phyloP scores from a whole-genome alignment of 2,329 filamentous ascomycete genomes.

The Fusarium mexicanum region DNA sequence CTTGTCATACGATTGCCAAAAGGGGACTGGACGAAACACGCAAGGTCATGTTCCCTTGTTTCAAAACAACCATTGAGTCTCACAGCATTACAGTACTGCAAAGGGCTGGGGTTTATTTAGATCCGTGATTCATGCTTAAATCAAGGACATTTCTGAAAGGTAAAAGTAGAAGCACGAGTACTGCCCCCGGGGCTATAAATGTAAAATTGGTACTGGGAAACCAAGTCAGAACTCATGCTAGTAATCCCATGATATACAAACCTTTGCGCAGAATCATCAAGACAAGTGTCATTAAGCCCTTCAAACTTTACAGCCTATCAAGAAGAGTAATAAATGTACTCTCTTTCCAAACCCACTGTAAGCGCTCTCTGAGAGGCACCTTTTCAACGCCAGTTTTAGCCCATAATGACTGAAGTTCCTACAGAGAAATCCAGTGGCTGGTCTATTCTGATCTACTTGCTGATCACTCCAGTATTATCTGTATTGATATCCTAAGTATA shows the following conservation, averaged over 20 bases:
- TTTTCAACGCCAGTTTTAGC: not conserved
- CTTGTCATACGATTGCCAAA: not conserved
- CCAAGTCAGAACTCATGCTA: no score
- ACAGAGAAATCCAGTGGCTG: no score
- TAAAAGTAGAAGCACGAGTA: no score
- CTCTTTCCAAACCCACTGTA: constrained; percentile 2
- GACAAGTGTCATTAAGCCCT: constrained; percentile 1
- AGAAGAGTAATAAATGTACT: not conserved
- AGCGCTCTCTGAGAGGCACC: not conserved
- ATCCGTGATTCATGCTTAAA: not conserved
- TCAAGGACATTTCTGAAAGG: accelerated
- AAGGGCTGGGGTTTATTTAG: no score
- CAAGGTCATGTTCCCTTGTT: not conserved
- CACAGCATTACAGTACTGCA: not conserved
- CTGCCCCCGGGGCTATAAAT: no score
- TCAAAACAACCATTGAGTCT: not conserved
- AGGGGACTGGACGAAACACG: not conserved
- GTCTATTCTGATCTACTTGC: no score
- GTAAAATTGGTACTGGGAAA: no score
- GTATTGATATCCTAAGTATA: no score
- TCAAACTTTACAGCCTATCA: not conserved
- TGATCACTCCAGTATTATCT: no score
- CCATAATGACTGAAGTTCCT: not conserved
- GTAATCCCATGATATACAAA: accelerated
- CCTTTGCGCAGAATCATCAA: constrained; percentile 4